phyloP scores from a whole-genome alignment of 2,329 filamentous ascomycete species.

The Verticillium longisporum region DNA sequence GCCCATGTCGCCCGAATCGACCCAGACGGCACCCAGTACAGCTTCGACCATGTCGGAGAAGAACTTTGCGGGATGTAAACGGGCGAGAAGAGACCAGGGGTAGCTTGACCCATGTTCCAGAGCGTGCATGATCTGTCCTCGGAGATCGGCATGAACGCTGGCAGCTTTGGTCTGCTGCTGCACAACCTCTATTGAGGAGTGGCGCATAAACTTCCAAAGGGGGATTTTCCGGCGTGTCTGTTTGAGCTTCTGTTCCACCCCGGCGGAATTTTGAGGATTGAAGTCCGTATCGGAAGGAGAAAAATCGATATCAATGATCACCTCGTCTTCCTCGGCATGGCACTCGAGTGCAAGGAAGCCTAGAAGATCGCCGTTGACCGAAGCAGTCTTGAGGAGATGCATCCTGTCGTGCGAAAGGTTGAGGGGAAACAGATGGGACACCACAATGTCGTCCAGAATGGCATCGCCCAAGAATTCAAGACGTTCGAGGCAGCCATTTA shows the following conservation, averaged over 20 bases:
- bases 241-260: slow-evolving; percentile 1
- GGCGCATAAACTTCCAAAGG: slow-evolving; percentile 66
- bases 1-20: slow-evolving; percentile 64
- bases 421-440: slow-evolving; percentile 49
- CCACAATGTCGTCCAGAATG: slow-evolving; percentile 72
- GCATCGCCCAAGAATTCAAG: slow-evolving; percentile 87
- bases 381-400: slow-evolving; percentile 67
- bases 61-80: slow-evolving; percentile 65
- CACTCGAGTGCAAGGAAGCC: slow-evolving; percentile 66
- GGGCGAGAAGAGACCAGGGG: slow-evolving; percentile 69
- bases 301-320: background rate
- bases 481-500: slow-evolving; percentile 54
- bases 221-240: slow-evolving; percentile 22
- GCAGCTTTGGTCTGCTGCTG: slow-evolving; percentile 35
- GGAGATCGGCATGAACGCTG: slow-evolving; percentile 39
- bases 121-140: slow-evolving; percentile 38
- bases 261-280: background rate
- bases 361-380: slow-evolving; percentile 76
- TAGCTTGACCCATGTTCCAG: slow-evolving; percentile 49
- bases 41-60: slow-evolving; percentile 80
- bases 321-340: slow-evolving; percentile 16
- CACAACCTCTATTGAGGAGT: slow-evolving; percentile 41
- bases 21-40: slow-evolving; percentile 73
- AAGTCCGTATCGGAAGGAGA: background rate
- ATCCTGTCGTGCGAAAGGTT: slow-evolving; percentile 48